Evolutionary conservation across 345 rosid genomes (phyloP), one percentile per base, ranked within the genome.

Genomic region (Heritiera littoralis): DNA sequence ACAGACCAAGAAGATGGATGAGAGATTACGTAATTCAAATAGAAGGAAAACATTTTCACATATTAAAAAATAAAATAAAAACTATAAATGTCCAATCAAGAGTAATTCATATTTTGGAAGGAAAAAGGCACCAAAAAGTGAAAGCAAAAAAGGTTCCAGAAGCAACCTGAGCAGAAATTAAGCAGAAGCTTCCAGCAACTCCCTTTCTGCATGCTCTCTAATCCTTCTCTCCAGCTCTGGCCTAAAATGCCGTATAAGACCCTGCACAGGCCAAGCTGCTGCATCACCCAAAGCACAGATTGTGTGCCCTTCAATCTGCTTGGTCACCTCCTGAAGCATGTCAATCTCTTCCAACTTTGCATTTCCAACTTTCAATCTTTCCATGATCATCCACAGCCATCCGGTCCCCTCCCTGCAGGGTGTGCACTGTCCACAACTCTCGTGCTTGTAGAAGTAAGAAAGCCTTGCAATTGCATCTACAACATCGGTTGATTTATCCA

Each of bases 361-460:
- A 87, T 94, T 88, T 41, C 98, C 99, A 60, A 92, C 97, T 84
- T 96, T 92, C 92, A 96, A 75, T 78, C 97, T 94, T 84, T 94
- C 99, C 99, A 96, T 94, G 73, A 96, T 88, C 99, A 90, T 96
- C 99, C 98, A 96, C 73, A 94, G 94, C 98, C 99, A 96, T 76
- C 94, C 91, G 5, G 97, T 96, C 28, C 99, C 99, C 78, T 96
- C 98, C 83, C 98, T 86, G 93, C 99, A 96, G 40, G 98, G 98
- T 0, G 99, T 96, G 84, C 99, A 94, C 86, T 96, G 98, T 41
- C 99, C 98, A 83, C 98, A 96, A 81, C 98, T 94, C 86, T 96
- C 98, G 13, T 96, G 99, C 89, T 93, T 94, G 91, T 96, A 96
- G 86, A 96, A 96, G 88, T 92, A 94, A 7, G 99, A 96, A 71